These are phyloP conservation scores for Corylus americana DNA, from an alignment of 306 rosid genomes.

Conservation along the genomic window DNA sequence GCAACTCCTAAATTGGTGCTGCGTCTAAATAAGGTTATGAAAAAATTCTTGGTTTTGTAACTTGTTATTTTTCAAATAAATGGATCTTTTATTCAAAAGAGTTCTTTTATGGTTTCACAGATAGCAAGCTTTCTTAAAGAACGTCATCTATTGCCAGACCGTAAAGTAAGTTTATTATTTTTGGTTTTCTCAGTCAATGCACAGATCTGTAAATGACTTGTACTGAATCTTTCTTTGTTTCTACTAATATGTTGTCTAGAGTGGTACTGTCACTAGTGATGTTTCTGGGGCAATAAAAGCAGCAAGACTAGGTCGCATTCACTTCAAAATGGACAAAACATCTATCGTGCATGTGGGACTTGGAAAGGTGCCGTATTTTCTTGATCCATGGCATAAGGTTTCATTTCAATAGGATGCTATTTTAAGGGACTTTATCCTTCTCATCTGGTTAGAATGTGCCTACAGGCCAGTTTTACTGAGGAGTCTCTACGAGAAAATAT, in stretches of 20 bases:
- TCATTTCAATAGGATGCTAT: constrained; percentile 11
- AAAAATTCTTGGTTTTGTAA: constrained; percentile 14
- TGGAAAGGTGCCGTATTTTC: constrained; percentile 69
- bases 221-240: constrained; percentile 31
- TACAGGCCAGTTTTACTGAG: constrained; percentile 77
- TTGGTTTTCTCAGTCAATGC: constrained; percentile 25
- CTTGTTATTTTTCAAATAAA: constrained; percentile 21
- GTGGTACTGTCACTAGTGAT: constrained; percentile 92
- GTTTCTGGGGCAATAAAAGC: constrained; percentile 78
- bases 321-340: constrained; percentile 92
- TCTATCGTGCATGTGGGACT: constrained; percentile 85
- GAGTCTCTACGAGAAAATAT: constrained; percentile 80
- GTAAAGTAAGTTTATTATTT: constrained; percentile 63
- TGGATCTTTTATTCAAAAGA: constrained; percentile 29
- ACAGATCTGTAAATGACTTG: constrained; percentile 4
- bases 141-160: constrained; percentile 96
- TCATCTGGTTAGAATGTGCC: constrained; percentile 22
- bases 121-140: constrained; percentile 91
- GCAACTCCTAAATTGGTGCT: constrained; percentile 96
- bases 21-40: constrained; percentile 82
- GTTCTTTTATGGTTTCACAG: constrained; percentile 47
- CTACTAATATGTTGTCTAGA: constrained; percentile 51
- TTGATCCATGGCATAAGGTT: constrained; percentile 20
- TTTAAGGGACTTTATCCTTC: constrained; percentile 4
- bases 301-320: constrained; percentile 79